Evolutionary conservation across 2,329 filamentous ascomycete species (phyloP).

Genomic region (Calonectria henricotiae): DNA sequence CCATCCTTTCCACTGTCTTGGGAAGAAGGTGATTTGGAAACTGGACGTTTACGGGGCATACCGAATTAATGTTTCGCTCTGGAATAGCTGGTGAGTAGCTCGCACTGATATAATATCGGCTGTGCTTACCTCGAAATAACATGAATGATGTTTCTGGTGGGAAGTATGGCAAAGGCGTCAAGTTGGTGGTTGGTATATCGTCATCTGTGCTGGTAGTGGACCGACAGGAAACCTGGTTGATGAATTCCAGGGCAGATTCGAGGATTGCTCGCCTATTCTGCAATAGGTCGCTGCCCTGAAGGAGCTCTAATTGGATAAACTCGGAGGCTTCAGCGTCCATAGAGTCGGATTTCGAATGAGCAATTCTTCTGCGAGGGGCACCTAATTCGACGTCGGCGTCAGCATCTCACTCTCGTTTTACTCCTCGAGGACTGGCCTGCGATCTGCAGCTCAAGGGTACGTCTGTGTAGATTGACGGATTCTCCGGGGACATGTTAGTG

Average conservation of each 20-base stretch:
- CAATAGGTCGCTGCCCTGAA: slow-evolving; percentile 13
- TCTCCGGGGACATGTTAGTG: background rate
- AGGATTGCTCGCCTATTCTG: slow-evolving; percentile 21
- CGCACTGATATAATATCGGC: background rate
- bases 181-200: background rate
- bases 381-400: background rate
- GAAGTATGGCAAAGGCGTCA: slow-evolving; percentile 10
- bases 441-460: background rate
- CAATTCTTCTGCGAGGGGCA: background rate
- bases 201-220: background rate
- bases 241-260: slow-evolving; percentile 22
- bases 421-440: background rate
- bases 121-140: slow-evolving; percentile 2
- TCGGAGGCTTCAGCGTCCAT: slow-evolving; percentile 25
- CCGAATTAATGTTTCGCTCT: slow-evolving; percentile 3
- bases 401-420: slow-evolving; percentile 23
- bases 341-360: slow-evolving; percentile 6
- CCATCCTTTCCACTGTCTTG: slow-evolving; percentile 23
- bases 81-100: background rate
- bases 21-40: slow-evolving; percentile 29
- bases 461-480: background rate
- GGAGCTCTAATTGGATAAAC: slow-evolving; percentile 27
- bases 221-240: slow-evolving; percentile 22
- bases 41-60: slow-evolving; percentile 1
- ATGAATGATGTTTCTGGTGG: slow-evolving; percentile 22